Base-by-base conservation (phyloP, 1,284 basidiomycete species). In the Heterobasidion parviporum region DNA sequence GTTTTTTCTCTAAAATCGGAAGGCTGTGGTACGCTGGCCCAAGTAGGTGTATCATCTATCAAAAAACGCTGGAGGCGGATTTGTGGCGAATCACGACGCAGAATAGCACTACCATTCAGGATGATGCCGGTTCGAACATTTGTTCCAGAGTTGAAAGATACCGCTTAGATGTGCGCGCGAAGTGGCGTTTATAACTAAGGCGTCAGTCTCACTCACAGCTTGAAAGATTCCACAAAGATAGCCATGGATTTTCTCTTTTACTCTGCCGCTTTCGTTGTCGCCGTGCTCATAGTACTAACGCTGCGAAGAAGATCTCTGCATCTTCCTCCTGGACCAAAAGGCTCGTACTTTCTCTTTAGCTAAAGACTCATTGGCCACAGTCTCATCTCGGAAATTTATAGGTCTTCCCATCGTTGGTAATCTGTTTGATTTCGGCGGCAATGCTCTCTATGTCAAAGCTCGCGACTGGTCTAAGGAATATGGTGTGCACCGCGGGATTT, bases 351-450 rank as follows among this genome's bases (percentile, higher is more conserved):
- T n/a, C 38, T 12, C 38, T 5, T 41, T n/a, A 8, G n/a, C 4
- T n/a, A 41, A 5, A 10, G 38, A n/a, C 38, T n/a, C 8, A 7
- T 41, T 4, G 7, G 38, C 38, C 10, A 1, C n/a, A 41, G 38
- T 41, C 38, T 41, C 5, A 41, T 41, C n/a, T 12, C 2, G 10
- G n/a, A 41, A 4, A 12, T 6, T 4, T n/a, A 10, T 48, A 41
- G 55, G 55, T 14, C 34, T 58, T 18, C 63, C 63, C 3, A 41
- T 64, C n/a, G 34, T 64, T 18, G 63, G 63, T 14, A 65, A 65
- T 54, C 18, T 63, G 10, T 52, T 63, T 12, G 59, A 65, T 34
- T 53, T 65, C 8, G 61, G 62, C 7, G 18, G 43, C 8, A 52
- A 36, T 18, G 51, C 50, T 7, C 52, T 59, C 0, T 56, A 60